Evolutionary conservation across 2,329 filamentous ascomycete species (phyloP).

Genomic region (Davidsoniella eucalypti): DNA sequence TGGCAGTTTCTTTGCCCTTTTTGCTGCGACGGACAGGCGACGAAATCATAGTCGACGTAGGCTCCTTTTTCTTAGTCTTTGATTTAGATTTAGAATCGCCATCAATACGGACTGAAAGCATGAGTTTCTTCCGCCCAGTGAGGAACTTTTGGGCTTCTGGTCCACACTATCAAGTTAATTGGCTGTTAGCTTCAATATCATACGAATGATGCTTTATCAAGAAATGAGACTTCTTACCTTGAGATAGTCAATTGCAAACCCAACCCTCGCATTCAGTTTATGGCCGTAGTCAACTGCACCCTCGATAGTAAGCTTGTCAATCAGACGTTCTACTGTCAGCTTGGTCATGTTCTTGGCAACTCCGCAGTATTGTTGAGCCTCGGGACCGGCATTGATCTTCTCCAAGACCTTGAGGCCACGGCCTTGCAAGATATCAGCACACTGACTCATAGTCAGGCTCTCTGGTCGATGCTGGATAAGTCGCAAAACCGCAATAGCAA

Average conservation of each 20-base stretch:
- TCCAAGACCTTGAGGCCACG: conserved; percentile 3
- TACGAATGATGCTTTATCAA: background rate
- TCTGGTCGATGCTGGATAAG: conserved; percentile 45
- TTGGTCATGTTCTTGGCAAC: conserved; percentile 53
- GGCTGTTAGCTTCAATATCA: background rate
- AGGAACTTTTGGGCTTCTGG: conserved; percentile 27
- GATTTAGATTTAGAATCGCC: conserved; percentile 19
- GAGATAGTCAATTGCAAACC: conserved; percentile 63
- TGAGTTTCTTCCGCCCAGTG: conserved; percentile 27
- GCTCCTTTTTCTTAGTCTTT: conserved; percentile 23
- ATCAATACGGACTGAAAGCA: conserved; percentile 26
- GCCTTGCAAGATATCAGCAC: conserved; percentile 71
- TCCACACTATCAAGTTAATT: conserved; percentile 21
- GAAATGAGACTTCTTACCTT: conserved; percentile 24
- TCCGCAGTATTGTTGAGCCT: conserved; percentile 37
- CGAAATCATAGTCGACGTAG: conserved; percentile 32
- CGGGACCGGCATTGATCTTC: conserved; percentile 2
- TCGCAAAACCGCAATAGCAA: conserved; percentile 51
- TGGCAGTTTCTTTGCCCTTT: conserved; percentile 14
- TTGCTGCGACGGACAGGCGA: conserved; percentile 27
- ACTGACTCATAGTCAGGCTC: conserved; percentile 58
- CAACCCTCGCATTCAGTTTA: conserved; percentile 38
- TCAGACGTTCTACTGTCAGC: conserved; percentile 68
- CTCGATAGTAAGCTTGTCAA: conserved; percentile 58
- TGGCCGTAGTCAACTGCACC: conserved; percentile 55